Evolutionary conservation across 1,139 yeast genomes (phyloP).

Genomic region (Martiniozyma asiatica): DNA sequence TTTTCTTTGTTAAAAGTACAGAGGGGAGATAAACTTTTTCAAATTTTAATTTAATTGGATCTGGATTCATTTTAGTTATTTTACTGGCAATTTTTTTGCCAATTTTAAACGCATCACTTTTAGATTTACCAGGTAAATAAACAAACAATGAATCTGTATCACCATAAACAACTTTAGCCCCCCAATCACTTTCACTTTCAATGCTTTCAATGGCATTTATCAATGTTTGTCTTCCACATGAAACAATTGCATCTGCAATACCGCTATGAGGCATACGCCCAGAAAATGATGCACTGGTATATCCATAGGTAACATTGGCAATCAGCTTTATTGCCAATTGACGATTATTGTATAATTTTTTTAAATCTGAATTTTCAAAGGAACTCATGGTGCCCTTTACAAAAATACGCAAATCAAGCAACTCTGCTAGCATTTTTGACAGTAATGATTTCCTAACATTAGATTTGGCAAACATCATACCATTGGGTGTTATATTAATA

Average conservation of each 20-base stretch:
- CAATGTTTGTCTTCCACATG: slow-evolving; percentile 78
- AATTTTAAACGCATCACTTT: slow-evolving; percentile 60
- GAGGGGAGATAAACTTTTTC: slow-evolving; percentile 91
- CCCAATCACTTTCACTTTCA: slow-evolving; percentile 50
- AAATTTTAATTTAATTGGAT: slow-evolving; percentile 72
- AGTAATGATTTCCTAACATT: slow-evolving; percentile 57
- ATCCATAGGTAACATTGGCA: slow-evolving; percentile 94
- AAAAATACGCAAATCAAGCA: slow-evolving; percentile 67
- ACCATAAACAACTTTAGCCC: slow-evolving; percentile 91
- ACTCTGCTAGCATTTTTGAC: slow-evolving; percentile 76
- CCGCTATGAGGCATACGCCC: slow-evolving; percentile 97
- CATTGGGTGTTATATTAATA: slow-evolving; percentile 73
- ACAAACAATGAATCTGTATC: slow-evolving; percentile 93
- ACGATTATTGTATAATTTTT: slow-evolving; percentile 55
- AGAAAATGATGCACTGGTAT: slow-evolving; percentile 85
- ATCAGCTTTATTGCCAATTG: slow-evolving; percentile 81
- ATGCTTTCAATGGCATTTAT: slow-evolving; percentile 59
- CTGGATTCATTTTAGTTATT: slow-evolving; percentile 61
- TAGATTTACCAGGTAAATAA: slow-evolving; percentile 73
- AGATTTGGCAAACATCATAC: slow-evolving; percentile 61
- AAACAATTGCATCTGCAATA: slow-evolving; percentile 87
- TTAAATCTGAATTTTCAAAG: slow-evolving; percentile 33
- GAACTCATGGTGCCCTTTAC: slow-evolving; percentile 63
- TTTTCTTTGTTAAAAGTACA: slow-evolving; percentile 68
- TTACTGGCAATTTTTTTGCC: slow-evolving; percentile 59